A percentile compares a stretch with the other conserved stretches of the same genome.
phyloP scores from a whole-genome alignment of 2,329 filamentous ascomycete species.

The Ceratocystiopsis minuta region DNA sequence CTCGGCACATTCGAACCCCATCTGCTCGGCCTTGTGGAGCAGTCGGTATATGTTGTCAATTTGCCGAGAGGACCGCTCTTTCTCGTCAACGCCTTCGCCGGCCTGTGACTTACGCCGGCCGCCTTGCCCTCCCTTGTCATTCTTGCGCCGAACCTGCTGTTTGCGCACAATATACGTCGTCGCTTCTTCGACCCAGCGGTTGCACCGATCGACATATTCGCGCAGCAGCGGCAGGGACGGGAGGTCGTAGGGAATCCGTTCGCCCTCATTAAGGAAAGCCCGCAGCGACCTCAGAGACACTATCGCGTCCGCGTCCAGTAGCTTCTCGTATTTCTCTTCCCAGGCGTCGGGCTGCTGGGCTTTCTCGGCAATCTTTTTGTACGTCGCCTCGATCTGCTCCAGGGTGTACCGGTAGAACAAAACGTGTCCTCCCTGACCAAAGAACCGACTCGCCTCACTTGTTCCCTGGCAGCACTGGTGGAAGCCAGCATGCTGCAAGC shows the following conservation, averaged over 20 bases:
- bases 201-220: constrained; percentile 86
- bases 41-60: constrained; percentile 77
- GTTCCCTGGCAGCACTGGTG: constrained; percentile 59
- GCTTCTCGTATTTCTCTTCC: constrained; percentile 75
- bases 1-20: constrained; percentile 87
- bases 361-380: constrained; percentile 70
- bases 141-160: constrained; percentile 92
- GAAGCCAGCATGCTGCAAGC: constrained; percentile 62
- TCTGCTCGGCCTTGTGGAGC: constrained; percentile 62
- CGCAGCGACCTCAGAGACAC: constrained; percentile 77
- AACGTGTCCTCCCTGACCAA: constrained; percentile 46
- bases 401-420: constrained; percentile 63
- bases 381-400: constrained; percentile 45
- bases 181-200: constrained; percentile 95
- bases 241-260: constrained; percentile 85
- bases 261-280: constrained; percentile 73
- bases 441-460: constrained; percentile 46
- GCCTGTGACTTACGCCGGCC: constrained; percentile 49
- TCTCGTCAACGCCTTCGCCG: constrained; percentile 42
- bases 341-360: constrained; percentile 71
- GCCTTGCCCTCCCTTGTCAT: constrained; percentile 70
- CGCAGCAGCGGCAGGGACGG: constrained; percentile 65
- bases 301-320: constrained; percentile 66
- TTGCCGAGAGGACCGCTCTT: constrained; percentile 76
- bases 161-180: constrained; percentile 93